Conservation (phyloP, 805 yeast genomes). For the Zygosaccharomyces bisporus region DNA sequence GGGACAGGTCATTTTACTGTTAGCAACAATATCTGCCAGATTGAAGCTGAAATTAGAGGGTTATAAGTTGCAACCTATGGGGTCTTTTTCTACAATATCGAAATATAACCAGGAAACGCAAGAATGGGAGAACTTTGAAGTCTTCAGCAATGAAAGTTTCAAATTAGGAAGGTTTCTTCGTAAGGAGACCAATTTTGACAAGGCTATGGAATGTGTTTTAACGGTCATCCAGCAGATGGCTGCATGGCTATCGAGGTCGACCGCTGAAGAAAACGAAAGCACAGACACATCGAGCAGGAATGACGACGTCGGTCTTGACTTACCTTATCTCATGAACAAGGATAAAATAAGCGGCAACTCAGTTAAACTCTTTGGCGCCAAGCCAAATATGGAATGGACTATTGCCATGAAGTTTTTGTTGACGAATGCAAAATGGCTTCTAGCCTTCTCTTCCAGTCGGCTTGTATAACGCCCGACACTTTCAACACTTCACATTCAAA, state of each 20-base stretch:
- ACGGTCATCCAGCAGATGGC: conserved; percentile 35
- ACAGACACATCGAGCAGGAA: conserved; percentile 1
- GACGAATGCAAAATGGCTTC: conserved; percentile 79
- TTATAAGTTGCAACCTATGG: conserved; percentile 74
- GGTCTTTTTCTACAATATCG: conserved; percentile 72
- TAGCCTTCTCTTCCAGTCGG: conserved; percentile 65
- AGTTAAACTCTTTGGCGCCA: conserved; percentile 60
- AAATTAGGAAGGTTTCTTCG: conserved; percentile 59
- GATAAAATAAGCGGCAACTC: conserved; percentile 76
- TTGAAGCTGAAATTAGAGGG: conserved; percentile 52
- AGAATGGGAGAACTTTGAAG: conserved; percentile 49
- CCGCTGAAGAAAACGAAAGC: conserved; percentile 42
- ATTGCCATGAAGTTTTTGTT: conserved; percentile 78
- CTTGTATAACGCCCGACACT: conserved; percentile 4
- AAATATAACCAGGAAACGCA: conserved; percentile 38
- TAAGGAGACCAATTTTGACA: conserved; percentile 73
- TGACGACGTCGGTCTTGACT: conserved; percentile 34
- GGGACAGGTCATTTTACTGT: conserved; percentile 73
- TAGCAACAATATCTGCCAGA: conserved; percentile 59
- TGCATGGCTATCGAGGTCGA: conserved; percentile 21
- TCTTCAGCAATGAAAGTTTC: conserved; percentile 66
- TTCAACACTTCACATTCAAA: neutral
- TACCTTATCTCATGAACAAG: conserved; percentile 69
- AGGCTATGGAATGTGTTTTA: conserved; percentile 73
- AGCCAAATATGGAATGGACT: conserved; percentile 80